A percentile compares a stretch with the other conserved stretches of the same genome.
Conservation (phyloP, 2,329 filamentous ascomycete species). For the Aspergillus ochraceus region DNA sequence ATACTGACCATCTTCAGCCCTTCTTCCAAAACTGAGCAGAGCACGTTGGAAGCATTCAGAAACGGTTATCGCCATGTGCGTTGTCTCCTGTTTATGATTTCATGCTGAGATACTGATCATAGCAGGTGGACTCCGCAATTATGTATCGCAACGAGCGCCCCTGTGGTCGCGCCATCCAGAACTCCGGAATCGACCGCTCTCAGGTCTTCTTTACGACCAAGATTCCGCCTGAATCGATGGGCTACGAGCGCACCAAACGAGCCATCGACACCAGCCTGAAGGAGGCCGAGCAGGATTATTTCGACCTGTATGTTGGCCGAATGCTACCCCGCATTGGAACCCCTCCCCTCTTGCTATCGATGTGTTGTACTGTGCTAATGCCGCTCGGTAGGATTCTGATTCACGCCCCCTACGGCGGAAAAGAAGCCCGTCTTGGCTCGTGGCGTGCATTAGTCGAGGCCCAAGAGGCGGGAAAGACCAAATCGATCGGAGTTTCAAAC, state of each 20-base stretch:
- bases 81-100: neutral
- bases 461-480: slow-evolving; percentile 68
- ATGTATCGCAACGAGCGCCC: slow-evolving; percentile 72
- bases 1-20: slow-evolving; percentile 17
- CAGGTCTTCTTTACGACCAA: slow-evolving; percentile 82
- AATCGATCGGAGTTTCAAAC: slow-evolving; percentile 73
- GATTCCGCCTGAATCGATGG: slow-evolving; percentile 62
- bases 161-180: slow-evolving; percentile 66
- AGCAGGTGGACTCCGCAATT: slow-evolving; percentile 58
- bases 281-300: slow-evolving; percentile 68
- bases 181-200: slow-evolving; percentile 57
- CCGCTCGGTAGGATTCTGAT: slow-evolving; percentile 55
- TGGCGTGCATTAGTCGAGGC: slow-evolving; percentile 79
- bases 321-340: neutral
- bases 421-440: slow-evolving; percentile 64
- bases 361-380: neutral
- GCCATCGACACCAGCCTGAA: slow-evolving; percentile 64
- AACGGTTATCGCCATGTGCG: slow-evolving; percentile 34
- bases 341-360: neutral
- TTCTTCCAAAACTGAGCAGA: slow-evolving; percentile 26
- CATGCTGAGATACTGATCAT: neutral
- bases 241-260: slow-evolving; percentile 66
- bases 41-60: slow-evolving; percentile 27
- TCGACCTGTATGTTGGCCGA: slow-evolving; percentile 62
- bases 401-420: slow-evolving; percentile 77